phyloP scores from a whole-genome alignment of 2,329 filamentous ascomycete species.

The Stachybotrys chlorohalonatus region DNA sequence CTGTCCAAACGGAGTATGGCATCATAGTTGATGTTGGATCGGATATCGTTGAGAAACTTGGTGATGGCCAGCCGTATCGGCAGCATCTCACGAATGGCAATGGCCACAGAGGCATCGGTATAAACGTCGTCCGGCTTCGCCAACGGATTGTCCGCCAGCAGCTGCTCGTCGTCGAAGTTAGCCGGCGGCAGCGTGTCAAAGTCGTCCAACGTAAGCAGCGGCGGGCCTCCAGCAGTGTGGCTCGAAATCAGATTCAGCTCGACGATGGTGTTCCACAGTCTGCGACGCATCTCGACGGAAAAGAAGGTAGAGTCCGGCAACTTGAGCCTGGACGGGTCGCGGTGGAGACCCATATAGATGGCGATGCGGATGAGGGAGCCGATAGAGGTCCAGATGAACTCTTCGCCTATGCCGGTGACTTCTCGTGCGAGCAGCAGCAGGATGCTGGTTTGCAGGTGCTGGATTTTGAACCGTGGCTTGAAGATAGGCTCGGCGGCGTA shows the following conservation, averaged over 20 bases:
- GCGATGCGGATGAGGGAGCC: slow-evolving; percentile 43
- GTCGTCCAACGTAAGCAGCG: slow-evolving; percentile 34
- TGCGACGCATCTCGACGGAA: slow-evolving; percentile 42
- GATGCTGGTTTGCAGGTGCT: slow-evolving; percentile 41
- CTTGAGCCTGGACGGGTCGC: slow-evolving; percentile 41
- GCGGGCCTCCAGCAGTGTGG: slow-evolving; percentile 40
- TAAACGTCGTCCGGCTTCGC: slow-evolving; percentile 24
- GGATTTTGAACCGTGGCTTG: slow-evolving; percentile 39
- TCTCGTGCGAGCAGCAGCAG: slow-evolving; percentile 41
- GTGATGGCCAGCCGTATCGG: slow-evolving; percentile 30
- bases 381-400: slow-evolving; percentile 42
- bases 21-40: slow-evolving; percentile 27
- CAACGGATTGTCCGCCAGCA: slow-evolving; percentile 21
- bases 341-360: slow-evolving; percentile 49
- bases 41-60: slow-evolving; percentile 33
- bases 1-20: slow-evolving; percentile 34
- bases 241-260: slow-evolving; percentile 44
- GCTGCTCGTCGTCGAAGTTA: slow-evolving; percentile 43
- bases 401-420: slow-evolving; percentile 35
- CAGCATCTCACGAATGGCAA: slow-evolving; percentile 32
- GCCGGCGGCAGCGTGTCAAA: slow-evolving; percentile 41
- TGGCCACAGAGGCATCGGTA: slow-evolving; percentile 30
- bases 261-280: slow-evolving; percentile 47
- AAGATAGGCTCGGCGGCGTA: slow-evolving; percentile 38
- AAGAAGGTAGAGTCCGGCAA: slow-evolving; percentile 38